These are phyloP conservation scores for Quambalaria eucalypti DNA, from an alignment of 1,284 basidiomycete species.

Conservation along the genomic window DNA sequence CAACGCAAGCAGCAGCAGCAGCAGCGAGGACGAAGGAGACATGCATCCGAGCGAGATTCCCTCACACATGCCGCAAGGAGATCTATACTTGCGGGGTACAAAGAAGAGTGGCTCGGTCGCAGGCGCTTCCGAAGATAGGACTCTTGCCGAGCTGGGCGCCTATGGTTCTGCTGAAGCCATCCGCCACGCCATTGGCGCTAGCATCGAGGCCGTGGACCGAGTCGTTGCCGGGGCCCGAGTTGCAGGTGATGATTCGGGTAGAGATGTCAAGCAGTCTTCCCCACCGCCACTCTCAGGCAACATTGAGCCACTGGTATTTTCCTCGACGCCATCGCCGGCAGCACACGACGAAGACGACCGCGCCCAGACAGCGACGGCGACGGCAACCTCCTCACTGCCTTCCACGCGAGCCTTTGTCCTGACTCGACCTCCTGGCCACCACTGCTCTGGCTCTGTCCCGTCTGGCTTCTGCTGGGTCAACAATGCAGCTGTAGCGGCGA, in stretches of 20 bases:
- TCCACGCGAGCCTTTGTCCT: constrained; percentile 41
- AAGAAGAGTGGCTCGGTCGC: neutral
- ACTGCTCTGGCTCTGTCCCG: constrained; percentile 51
- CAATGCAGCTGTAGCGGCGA: constrained; percentile 79
- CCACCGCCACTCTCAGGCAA: too few species aligned
- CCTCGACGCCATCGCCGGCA: too few species aligned
- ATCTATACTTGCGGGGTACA: constrained; percentile 35
- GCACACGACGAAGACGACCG: too few species aligned
- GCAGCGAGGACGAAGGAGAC: constrained; percentile 24
- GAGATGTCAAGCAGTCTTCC: too few species aligned
- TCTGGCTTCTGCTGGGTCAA: constrained; percentile 84
- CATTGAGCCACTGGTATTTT: too few species aligned
- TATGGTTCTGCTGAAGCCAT: constrained; percentile 38
- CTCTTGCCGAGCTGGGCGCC: constrained; percentile 8
- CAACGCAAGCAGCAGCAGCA: neutral
- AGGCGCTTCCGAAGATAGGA: neutral
- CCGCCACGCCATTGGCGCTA: constrained; percentile 35
- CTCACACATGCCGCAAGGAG: constrained; percentile 33
- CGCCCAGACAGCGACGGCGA: too few species aligned
- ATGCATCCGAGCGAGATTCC: constrained; percentile 37
- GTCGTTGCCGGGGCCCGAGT: constrained; percentile 26
- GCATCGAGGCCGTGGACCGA: constrained; percentile 38
- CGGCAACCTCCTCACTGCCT: too few species aligned
- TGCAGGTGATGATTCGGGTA: too few species aligned
- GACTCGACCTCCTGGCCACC: constrained; percentile 44